Base-by-base conservation (phyloP, 352 stramenopile genomes). In the Phytophthora pistaciae region DNA sequence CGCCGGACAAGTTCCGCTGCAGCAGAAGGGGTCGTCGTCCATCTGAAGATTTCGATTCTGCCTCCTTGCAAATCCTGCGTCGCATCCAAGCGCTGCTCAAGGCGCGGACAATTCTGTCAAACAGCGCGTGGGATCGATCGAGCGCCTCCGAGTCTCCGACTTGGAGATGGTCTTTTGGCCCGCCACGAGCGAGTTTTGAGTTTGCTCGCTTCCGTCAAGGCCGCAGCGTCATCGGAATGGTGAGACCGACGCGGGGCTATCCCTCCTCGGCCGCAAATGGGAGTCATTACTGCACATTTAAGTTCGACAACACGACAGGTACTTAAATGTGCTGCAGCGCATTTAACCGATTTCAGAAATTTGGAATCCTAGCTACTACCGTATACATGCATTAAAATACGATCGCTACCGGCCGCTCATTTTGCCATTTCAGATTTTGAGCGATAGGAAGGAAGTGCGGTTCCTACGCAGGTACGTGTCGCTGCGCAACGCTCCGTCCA, bases 31-130 rank as follows among this genome's bases (percentile, higher is more conserved):
- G 42, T 48, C n/a, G 48, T 16, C 25, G 54, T 56, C 36, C 27
- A 74, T 74, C 66, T 25, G 66, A 65, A 66, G 66, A 74, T 69
- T 53, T 64, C 44, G 53, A 58, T 38, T 72, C 53, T 67, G 33
- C 64, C 60, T 21, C 29, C 44, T 29, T 27, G 20, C 60, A 74
- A 70, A 74, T 74, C 66, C 46, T 55, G 21, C 44, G 21, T 61
- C 11, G 44, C 23, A 55, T 64, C 52, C 52, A 20, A 57, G 46
- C 14, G 23, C 33, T 61, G 63, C 52, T 27, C 16, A 25, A 9
- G n/a, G 46, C 46, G 20, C 9, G 8, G 21, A 14, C n/a, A 54
- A 20, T 53, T 27, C 46, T 50, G 60, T 59, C 56, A 63, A 54
- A 20, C 25, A 36, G 52, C 9, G 46, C 46, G 20, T 27, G 42